These are phyloP conservation scores for Thinopyrum elongatum DNA, from an alignment of 176 grass and related monocot genomes.

Conservation along the genomic window DNA sequence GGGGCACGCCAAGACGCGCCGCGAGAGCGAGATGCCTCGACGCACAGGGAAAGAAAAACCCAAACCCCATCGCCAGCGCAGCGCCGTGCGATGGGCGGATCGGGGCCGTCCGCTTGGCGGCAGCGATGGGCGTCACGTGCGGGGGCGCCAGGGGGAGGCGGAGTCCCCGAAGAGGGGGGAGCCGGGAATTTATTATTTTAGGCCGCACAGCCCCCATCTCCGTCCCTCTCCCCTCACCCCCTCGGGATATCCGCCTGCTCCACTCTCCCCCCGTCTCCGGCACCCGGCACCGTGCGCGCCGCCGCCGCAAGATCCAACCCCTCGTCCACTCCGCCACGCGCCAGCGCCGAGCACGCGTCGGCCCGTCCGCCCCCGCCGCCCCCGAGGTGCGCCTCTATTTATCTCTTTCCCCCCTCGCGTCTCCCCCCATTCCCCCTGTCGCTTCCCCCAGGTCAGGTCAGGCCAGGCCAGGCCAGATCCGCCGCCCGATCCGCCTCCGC, in stretches of 20 bases:
- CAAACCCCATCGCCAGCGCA: neutral
- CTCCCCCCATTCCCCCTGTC: slow-evolving; percentile 1
- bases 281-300: neutral
- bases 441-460: neutral
- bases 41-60: too few relatives aligned
- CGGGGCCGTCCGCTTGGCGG: neutral
- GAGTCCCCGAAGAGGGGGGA: slow-evolving; percentile 35
- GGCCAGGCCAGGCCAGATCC: neutral
- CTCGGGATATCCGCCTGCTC: slow-evolving; percentile 44
- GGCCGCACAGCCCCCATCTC: slow-evolving; percentile 27
- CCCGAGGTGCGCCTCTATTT: slow-evolving; percentile 26
- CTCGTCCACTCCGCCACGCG: slow-evolving; percentile 16
- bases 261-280: slow-evolving; percentile 5
- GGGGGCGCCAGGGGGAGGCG: slow-evolving; percentile 9
- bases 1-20: slow-evolving; percentile 10
- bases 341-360: neutral
- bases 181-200: slow-evolving; percentile 32
- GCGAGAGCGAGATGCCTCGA: neutral
- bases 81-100: neutral
- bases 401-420: neutral
- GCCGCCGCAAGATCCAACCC: slow-evolving; percentile 32
- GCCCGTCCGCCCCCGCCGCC: neutral
- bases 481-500: slow-evolving; percentile 28
- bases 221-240: neutral
- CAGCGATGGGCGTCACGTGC: neutral